These are phyloP conservation scores for Hericium erinaceus DNA, from an alignment of 768 basidiomycete species.

Conservation along the genomic window DNA sequence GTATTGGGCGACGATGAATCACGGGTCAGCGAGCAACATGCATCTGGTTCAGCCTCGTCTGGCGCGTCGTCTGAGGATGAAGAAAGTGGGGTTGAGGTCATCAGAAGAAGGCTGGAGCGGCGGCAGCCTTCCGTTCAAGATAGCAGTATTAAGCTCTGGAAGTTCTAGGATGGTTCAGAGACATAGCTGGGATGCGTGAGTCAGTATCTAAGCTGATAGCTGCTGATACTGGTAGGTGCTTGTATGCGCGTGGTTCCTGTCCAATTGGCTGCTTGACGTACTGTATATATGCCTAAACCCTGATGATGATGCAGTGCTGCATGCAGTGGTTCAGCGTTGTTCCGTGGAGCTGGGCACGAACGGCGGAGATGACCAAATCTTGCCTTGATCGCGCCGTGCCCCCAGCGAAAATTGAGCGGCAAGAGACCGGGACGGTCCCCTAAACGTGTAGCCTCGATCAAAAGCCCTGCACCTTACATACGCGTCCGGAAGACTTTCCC, in stretches of 20 bases:
- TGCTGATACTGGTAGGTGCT: no score
- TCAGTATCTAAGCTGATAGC: no score
- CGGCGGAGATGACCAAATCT: background rate
- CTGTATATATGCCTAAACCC: background rate
- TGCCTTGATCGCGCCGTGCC: background rate
- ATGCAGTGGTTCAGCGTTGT: background rate
- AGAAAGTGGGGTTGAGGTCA: no score
- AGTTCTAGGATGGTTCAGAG: background rate
- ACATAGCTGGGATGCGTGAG: no score
- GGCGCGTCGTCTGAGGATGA: background rate
- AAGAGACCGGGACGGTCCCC: background rate
- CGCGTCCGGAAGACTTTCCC: no score
- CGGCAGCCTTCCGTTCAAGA: background rate
- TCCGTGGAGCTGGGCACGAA: background rate
- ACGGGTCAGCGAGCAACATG: background rate
- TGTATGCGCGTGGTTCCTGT: no score
- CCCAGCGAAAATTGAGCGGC: no score
- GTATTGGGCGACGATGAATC: slow-evolving; percentile 8
- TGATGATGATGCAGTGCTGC: background rate
- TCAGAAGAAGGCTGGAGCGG: background rate
- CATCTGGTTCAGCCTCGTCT: background rate
- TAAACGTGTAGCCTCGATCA: background rate
- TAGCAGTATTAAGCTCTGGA: background rate
- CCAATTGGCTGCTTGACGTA: background rate
- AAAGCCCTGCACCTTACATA: background rate